Conservation (phyloP, 371 early-diverging fungal species). For the Rhizopus arrhizus region DNA sequence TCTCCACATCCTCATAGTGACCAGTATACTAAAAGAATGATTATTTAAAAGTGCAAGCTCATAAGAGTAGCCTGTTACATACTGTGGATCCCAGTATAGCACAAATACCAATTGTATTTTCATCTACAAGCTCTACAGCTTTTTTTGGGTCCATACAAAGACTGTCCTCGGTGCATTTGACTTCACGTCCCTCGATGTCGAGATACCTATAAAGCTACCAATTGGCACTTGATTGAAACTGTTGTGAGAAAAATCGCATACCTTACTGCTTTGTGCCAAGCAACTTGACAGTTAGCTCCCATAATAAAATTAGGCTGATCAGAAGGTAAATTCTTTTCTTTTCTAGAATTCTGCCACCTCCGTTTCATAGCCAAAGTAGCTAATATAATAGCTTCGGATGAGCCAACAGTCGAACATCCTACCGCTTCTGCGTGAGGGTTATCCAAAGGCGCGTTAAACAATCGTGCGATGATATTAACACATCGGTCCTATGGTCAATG, state of each 20-base stretch:
- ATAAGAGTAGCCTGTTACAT: slow-evolving; percentile 9
- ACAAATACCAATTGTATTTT: slow-evolving; percentile 79
- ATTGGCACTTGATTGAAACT: slow-evolving; percentile 9
- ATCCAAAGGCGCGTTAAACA: slow-evolving; percentile 63
- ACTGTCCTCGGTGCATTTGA: slow-evolving; percentile 51
- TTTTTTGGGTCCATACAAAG: slow-evolving; percentile 62
- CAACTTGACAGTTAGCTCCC: slow-evolving; percentile 72
- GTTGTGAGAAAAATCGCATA: neutral
- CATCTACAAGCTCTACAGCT: slow-evolving; percentile 65
- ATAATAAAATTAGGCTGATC: slow-evolving; percentile 75
- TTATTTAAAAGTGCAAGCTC: neutral
- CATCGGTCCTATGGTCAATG: slow-evolving; percentile 61
- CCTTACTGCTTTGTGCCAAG: slow-evolving; percentile 49
- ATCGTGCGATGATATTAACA: slow-evolving; percentile 68
- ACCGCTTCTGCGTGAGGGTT: slow-evolving; percentile 36
- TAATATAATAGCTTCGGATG: slow-evolving; percentile 76
- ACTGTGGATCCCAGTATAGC: slow-evolving; percentile 73
- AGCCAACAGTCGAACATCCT: slow-evolving; percentile 73
- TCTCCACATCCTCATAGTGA: slow-evolving; percentile 75
- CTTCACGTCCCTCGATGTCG: slow-evolving; percentile 68
- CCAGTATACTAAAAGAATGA: slow-evolving; percentile 64
- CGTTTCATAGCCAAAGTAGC: slow-evolving; percentile 74
- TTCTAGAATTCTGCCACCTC: slow-evolving; percentile 63
- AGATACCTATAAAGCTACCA: slow-evolving; percentile 49
- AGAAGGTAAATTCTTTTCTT: slow-evolving; percentile 56